Base-by-base conservation (phyloP, 75 land plant genomes). In the Larix kaempferi region DNA sequence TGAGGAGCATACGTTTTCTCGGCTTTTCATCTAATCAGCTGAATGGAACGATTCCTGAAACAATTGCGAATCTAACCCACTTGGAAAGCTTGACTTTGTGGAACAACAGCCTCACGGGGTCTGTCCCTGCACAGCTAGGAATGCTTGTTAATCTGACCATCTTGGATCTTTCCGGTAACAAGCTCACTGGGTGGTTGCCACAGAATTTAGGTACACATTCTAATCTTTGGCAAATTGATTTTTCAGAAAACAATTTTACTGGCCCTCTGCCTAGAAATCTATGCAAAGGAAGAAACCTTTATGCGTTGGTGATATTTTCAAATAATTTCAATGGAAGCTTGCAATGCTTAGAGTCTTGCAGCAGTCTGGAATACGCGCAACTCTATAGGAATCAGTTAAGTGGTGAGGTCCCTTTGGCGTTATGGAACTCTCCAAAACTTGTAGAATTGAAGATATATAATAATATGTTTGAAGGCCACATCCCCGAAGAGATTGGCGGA, bases 21-120 rank as follows among this genome's bases (percentile, higher is more conserved):
- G 86, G 86, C 74, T 33, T 89, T 57, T 87, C 84, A 56, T 85
- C 84, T 3, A 89, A 89, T 56, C 62, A 55, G 23, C 56, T 89
- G 71, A 52, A 82, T 57, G 88, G 91, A n/a, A 12, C 27, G 61
- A 81, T 90, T 22, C 91, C 91, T 6, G 3, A 52, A 0, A 78
- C 83, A 25, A 59, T 87, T 12, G 72, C 81, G 12, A 44, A 65
- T 26, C 41, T 89, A 1, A 29, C 33, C 33, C 33, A 29, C 33
- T 26, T 83, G 80, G 83, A 79, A 33, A 73, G 56, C 3, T 74
- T 90, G 55, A 84, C 85, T 39, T 77, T 90, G 14, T 83, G 87
- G 59, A 62, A 77, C 66, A 90, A 90, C 63, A 64, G 77, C 22
- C 61, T 90, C 25, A 84, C 39, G 33, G 92, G 92, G 7, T 4